Evolutionary conservation across 2,329 filamentous ascomycete species (phyloP).

Genomic region (Penicillium expansum): DNA sequence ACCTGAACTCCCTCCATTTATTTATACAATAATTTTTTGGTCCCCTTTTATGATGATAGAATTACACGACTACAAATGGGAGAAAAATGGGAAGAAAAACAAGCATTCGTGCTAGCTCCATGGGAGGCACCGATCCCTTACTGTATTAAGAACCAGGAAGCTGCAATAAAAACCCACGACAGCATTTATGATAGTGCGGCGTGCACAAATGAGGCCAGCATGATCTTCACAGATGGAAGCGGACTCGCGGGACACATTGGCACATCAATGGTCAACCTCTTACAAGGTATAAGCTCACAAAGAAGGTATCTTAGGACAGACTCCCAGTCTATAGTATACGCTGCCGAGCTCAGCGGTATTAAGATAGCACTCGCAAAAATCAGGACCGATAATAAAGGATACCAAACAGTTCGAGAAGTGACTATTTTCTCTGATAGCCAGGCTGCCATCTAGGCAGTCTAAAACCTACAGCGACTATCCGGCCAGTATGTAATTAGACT

Average conservation of each 20-base stretch:
- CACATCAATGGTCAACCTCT: not conserved
- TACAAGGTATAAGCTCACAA: too few relatives aligned
- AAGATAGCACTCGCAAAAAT: not conserved
- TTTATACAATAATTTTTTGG: too few relatives aligned
- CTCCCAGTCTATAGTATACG: not conserved
- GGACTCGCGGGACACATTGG: not conserved
- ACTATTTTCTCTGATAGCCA: constrained; percentile 1
- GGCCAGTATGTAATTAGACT: not conserved
- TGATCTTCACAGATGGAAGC: not conserved
- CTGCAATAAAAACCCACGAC: not conserved
- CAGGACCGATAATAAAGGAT: not conserved
- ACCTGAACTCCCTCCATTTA: too few relatives aligned
- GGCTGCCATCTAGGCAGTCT: not conserved
- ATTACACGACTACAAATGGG: not conserved
- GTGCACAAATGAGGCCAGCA: too few relatives aligned
- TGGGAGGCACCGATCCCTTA: not conserved
- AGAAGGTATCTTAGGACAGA: not conserved
- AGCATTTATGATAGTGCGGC: not conserved
- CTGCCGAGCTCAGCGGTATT: not conserved
- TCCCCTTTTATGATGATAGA: too few relatives aligned
- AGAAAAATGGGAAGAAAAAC: not conserved
- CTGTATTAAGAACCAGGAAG: not conserved
- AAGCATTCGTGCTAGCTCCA: not conserved
- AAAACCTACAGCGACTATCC: not conserved
- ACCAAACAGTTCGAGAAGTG: not conserved